Conservation (phyloP, 2,329 filamentous ascomycete species). For the Pseudocercospora fuligena region DNA sequence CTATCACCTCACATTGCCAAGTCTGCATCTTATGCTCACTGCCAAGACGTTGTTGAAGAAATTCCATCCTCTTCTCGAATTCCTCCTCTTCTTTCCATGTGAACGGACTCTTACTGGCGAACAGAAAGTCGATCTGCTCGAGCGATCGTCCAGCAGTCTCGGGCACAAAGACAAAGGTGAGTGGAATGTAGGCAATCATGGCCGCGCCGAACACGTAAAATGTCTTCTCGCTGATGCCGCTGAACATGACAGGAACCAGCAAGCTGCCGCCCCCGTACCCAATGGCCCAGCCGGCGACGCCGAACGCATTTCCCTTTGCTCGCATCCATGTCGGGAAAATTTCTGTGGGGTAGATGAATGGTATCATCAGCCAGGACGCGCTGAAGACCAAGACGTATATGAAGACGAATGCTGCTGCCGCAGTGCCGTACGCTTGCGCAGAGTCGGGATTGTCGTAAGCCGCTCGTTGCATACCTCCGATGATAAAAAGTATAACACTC, state of each 20-base stretch:
- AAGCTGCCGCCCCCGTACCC: conserved; percentile 31
- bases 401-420: conserved; percentile 31
- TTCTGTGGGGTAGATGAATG: conserved; percentile 31
- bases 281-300: conserved; percentile 27
- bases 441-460: conserved; percentile 8
- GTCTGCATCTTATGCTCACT: conserved; percentile 1
- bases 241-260: conserved; percentile 32
- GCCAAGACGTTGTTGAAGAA: conserved; percentile 26
- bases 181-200: conserved; percentile 51
- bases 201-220: conserved; percentile 55
- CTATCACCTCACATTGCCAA: too few relatives aligned
- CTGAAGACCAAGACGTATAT: conserved; percentile 39
- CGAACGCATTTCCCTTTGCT: conserved; percentile 24
- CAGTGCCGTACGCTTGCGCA: conserved; percentile 37
- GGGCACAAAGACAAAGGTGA: conserved; percentile 52
- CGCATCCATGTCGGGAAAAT: conserved; percentile 24
- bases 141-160: conserved; percentile 22
- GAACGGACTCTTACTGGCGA: conserved; percentile 9
- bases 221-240: conserved; percentile 28
- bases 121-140: conserved; percentile 46
- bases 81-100: conserved; percentile 7
- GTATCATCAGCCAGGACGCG: conserved; percentile 40
- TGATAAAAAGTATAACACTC: conserved; percentile 34
- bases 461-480: conserved; percentile 28
- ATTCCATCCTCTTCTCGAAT: conserved; percentile 9